phyloP scores from a whole-genome alignment of 805 yeast species.

The Kuraishia cidri region DNA sequence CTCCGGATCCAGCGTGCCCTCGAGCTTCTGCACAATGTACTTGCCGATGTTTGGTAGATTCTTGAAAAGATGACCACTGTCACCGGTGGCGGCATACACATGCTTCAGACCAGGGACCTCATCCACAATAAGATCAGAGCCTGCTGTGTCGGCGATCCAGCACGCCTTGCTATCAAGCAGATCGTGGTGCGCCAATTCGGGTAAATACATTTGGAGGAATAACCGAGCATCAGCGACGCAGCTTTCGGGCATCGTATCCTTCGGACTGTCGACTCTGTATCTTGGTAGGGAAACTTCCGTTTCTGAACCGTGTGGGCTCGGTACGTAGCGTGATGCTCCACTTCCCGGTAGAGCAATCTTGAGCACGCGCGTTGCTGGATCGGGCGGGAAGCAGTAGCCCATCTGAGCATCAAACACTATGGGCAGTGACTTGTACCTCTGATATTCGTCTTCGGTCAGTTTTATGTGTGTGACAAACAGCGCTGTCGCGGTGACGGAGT shows the following conservation, averaged over 20 bases:
- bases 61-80: slow-evolving; percentile 32
- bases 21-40: slow-evolving; percentile 20
- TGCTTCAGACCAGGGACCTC: slow-evolving; percentile 16
- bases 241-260: slow-evolving; percentile 21
- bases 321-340: slow-evolving; percentile 10
- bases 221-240: slow-evolving; percentile 16
- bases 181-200: slow-evolving; percentile 21
- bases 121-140: slow-evolving; percentile 25
- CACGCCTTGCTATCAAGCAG: slow-evolving; percentile 8
- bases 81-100: slow-evolving; percentile 28
- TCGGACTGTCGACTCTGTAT: slow-evolving; percentile 16
- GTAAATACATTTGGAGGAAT: slow-evolving; percentile 19
- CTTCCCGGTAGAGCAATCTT: slow-evolving; percentile 26
- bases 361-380: slow-evolving; percentile 19
- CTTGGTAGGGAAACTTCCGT: slow-evolving; percentile 19
- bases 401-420: slow-evolving; percentile 29
- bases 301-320: slow-evolving; percentile 16
- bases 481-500: slow-evolving; percentile 26
- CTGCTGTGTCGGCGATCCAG: slow-evolving; percentile 20
- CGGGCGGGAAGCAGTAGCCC: slow-evolving; percentile 42
- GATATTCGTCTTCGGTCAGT: slow-evolving; percentile 23
- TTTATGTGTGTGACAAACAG: slow-evolving; percentile 25
- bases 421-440: slow-evolving; percentile 26
- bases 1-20: slow-evolving; percentile 11
- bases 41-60: slow-evolving; percentile 31